Evolutionary conservation across 495 filamentous ascomycete species (phyloP), one percentile per base, ranked within the genome.

Genomic region (Penicillium ucsense): DNA sequence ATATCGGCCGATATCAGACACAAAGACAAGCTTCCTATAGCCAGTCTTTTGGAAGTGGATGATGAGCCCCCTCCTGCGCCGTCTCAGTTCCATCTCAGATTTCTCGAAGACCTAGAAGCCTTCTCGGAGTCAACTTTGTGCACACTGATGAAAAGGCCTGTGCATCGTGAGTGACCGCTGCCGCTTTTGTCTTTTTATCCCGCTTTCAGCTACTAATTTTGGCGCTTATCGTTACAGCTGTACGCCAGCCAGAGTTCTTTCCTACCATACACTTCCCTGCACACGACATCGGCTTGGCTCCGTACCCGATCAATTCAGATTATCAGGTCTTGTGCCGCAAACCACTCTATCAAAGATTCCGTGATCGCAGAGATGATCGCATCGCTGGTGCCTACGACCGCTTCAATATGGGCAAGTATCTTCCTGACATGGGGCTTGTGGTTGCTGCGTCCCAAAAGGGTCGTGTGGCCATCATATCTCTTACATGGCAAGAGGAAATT

Each of bases 351-450:
- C 72, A 74, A 49, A 53, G 50, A 8, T 54, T 67, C 39, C n/a
- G 63, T 58, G 8, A 66, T 47, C 10, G 59, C 74, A 9, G 57
- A 65, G n/a, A 60, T 64, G 27, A 65, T 70, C 34, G 38, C 47
- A 20, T 20, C 20, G 20, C 20, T 20, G 20, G 20, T 33, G 52
- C 60, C 12, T 75, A 74, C 46, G 77, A 89, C 56, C 83, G 91
- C 4, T 70, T 95, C 29, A 87, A 85, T 65, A 85, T 91, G 79
- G 65, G 84, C 5, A 66, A 80, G 28, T 78, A 86, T 46, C 78
- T 96, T 29, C 86, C 86, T 0, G 85, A 92, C 48, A 73, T 94
- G 11, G 85, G 80, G 5, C 68, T 96, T 31, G 78, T 94, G 4
- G 66, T 90, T 6, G 75, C 83, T 0, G 90, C 79, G 5, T 84